Evolutionary conservation across 2,329 filamentous ascomycete genomes (phyloP).

Genomic region (Epichloe amarillans): DNA sequence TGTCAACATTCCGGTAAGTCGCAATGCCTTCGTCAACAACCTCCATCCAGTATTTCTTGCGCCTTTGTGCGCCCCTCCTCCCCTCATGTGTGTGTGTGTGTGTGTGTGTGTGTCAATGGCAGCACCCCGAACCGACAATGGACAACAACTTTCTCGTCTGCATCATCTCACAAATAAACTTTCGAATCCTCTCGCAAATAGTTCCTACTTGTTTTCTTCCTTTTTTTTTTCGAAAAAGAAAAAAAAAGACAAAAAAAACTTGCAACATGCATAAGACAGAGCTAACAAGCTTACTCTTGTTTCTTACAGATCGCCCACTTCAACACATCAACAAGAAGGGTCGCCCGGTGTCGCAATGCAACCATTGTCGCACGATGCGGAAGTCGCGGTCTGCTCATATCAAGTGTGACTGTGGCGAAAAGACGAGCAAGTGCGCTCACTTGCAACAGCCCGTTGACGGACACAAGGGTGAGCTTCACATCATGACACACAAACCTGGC

Average conservation of each 20-base stretch:
- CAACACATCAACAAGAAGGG: constrained; percentile 97
- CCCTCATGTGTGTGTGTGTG: neutral
- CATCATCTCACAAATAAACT: neutral
- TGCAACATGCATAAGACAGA: neutral
- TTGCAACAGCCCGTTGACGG: constrained; percentile 43
- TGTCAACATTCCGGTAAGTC: constrained; percentile 87
- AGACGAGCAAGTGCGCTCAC: constrained; percentile 59
- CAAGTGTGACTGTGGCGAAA: constrained; percentile 95
- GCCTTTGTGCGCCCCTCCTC: neutral
- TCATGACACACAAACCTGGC: neutral
- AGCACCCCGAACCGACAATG: neutral
- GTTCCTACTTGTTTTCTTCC: neutral
- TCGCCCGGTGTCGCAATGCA: constrained; percentile 92
- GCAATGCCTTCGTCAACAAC: constrained; percentile 5
- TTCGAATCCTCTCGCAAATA: neutral
- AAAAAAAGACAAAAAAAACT: too few species aligned
- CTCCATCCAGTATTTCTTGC: neutral
- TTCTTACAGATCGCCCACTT: constrained; percentile 62
- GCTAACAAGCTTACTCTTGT: constrained; percentile 1
- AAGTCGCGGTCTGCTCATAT: constrained; percentile 91
- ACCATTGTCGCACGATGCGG: constrained; percentile 89
- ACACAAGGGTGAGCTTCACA: constrained; percentile 39
- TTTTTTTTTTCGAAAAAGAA: neutral
- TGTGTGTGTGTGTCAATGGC: neutral
- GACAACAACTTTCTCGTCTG: neutral